Percentiles rank a stretch among this genome's conserved stretches.
Evolutionary conservation across 2,329 filamentous ascomycete genomes (phyloP).

Genomic region (Fusarium sp.): DNA sequence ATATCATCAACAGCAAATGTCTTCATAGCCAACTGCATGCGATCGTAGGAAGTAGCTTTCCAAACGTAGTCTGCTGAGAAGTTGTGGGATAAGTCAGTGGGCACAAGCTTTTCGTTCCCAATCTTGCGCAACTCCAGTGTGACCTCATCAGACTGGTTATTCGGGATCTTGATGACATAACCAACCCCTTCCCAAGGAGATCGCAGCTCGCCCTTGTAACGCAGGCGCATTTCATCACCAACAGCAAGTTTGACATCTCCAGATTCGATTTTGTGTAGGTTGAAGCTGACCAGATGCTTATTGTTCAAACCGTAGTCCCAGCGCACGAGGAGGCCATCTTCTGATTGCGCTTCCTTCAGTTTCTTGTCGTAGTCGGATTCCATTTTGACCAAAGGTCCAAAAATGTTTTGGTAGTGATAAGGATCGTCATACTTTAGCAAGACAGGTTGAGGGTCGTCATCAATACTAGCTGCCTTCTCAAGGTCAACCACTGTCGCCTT

Average conservation of each 20-base stretch:
- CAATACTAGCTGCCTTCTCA: constrained; percentile 88
- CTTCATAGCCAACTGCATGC: constrained; percentile 99
- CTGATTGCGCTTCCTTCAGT: constrained; percentile 96
- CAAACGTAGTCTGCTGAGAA: constrained; percentile 99
- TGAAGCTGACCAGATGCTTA: constrained; percentile 95
- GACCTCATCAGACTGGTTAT: constrained; percentile 98
- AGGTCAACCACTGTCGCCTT: constrained; percentile 88
- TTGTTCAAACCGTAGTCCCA: constrained; percentile 98
- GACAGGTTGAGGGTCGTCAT: constrained; percentile 94
- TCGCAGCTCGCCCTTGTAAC: constrained; percentile 93
- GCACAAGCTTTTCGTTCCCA: constrained; percentile 94
- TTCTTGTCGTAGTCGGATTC: constrained; percentile 99
- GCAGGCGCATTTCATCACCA: constrained; percentile 96
- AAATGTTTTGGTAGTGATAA: constrained; percentile 98
- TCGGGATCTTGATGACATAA: constrained; percentile 99
- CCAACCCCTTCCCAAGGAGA: constrained; percentile 96
- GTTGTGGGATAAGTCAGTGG: constrained; percentile 95
- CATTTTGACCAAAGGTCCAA: constrained; percentile 97
- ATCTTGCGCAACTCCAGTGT: constrained; percentile 93
- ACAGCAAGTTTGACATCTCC: constrained; percentile 98
- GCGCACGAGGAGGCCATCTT: constrained; percentile 91
- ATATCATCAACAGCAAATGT: constrained; percentile 97
- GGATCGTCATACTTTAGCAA: constrained; percentile 95
- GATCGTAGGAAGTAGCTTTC: constrained; percentile 99
- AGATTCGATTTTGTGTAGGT: constrained; percentile 94